phyloP scores from a whole-genome alignment of 768 basidiomycete species.

The Fomitopsis pulvina region DNA sequence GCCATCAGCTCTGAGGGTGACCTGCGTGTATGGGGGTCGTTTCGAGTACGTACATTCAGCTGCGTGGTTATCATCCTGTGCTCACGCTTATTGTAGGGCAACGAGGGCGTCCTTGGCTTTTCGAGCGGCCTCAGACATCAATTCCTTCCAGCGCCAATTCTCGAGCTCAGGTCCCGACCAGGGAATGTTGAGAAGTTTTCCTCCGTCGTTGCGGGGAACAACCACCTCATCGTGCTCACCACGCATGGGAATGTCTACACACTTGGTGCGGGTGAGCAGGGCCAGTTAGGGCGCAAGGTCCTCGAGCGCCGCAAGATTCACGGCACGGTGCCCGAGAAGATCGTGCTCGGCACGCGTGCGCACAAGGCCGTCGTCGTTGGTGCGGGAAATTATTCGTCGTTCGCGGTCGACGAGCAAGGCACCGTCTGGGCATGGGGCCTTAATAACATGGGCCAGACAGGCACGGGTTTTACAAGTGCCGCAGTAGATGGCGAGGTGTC shows the following conservation, averaged over 20 bases:
- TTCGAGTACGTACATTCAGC: conserved; percentile 54
- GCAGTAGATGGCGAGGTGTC: conserved; percentile 49
- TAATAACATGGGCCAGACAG: conserved; percentile 83
- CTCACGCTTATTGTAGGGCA: conserved; percentile 38
- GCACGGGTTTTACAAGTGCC: conserved; percentile 43
- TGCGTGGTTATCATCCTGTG: background rate
- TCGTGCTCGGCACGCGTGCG: conserved; percentile 63
- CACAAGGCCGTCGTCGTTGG: conserved; percentile 67
- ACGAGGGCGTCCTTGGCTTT: conserved; percentile 84
- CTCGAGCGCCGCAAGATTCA: conserved; percentile 84
- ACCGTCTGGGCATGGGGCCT: conserved; percentile 95
- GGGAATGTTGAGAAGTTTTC: conserved; percentile 67
- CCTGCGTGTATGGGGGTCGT: conserved; percentile 83
- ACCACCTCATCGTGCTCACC: conserved; percentile 87
- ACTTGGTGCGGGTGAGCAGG: conserved; percentile 88
- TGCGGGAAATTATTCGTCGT: conserved; percentile 81
- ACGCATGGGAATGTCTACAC: conserved; percentile 83
- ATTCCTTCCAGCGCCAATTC: conserved; percentile 54
- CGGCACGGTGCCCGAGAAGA: conserved; percentile 82
- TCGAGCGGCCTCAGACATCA: conserved; percentile 61
- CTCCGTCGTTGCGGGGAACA: conserved; percentile 73
- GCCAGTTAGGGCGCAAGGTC: conserved; percentile 87
- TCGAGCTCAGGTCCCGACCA: conserved; percentile 53
- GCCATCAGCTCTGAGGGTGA: conserved; percentile 77
- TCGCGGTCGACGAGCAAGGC: conserved; percentile 80